Evolutionary conservation across 1,139 yeast species (phyloP), one percentile per base, ranked within the genome.

Genomic region (Tardiomyces depauwii): DNA sequence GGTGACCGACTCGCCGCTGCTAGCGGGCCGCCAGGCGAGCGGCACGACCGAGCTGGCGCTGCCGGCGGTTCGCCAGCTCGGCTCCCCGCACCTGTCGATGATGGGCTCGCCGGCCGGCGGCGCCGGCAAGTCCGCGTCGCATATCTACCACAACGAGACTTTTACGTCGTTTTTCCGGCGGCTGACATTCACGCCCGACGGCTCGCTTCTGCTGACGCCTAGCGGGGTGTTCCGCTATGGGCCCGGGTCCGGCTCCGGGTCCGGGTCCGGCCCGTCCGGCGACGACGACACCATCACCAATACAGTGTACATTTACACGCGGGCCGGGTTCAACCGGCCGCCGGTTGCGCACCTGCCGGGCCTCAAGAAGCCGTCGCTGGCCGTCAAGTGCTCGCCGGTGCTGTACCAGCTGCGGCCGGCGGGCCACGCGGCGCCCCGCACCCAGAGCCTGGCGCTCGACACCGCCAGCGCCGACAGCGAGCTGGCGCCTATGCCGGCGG

Each of bases 141-240:
- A 67, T 54, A 59, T 85, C 21, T 88, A 83, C 59, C 93, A 87
- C 57, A 80, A 89, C 50, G 98, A 91, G 57, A 80, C 95, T 0
- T 71, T 89, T 33, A 87, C 87, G 47, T 83, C 96, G 1, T 91
- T 93, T 60, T 91, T 91, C 68, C 71, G 99, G 51, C 68, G 98
- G 49, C 70, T 89, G 48, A 65, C 81, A 1, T 87, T 88, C 58
- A 82, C 96, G 0, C 95, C 96, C 0, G 97, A 93, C 62, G 99
- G 99, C 0, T 71, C 74, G 45, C 63, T 91, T 40, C 66, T 91
- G 38, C 66, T 91, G 18, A 78, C 94, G 0, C 95, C 98, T 0
- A 81, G 94, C 45, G 97, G 96, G 0, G 70, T 27, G 32, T 13
- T 27, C 41, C 39, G 25, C 32, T 39, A 14, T 40, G 32, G 43